A percentile compares a stretch with the other conserved stretches of the same genome.
Conservation (phyloP, 495 filamentous ascomycete genomes). For the Hypoxylon cercidicola region DNA sequence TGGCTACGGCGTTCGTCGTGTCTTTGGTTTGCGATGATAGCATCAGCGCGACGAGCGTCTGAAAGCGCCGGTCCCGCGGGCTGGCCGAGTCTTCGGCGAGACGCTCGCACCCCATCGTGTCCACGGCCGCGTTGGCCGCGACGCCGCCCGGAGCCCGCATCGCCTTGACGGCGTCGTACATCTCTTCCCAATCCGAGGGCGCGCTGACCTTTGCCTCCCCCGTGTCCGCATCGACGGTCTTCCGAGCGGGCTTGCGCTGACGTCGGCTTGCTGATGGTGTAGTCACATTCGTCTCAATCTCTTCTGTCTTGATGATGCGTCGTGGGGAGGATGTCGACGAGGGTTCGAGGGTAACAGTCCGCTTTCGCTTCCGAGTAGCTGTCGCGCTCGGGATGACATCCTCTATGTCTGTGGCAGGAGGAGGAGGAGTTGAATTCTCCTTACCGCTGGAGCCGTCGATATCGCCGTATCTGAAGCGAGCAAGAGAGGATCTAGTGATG, state of each 20-base stretch:
- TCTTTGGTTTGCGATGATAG: slow-evolving; percentile 97
- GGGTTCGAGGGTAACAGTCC: slow-evolving; percentile 45
- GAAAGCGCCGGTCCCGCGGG: slow-evolving; percentile 80
- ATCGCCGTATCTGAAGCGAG: slow-evolving; percentile 54
- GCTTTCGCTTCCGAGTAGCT: slow-evolving; percentile 64
- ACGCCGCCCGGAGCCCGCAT: slow-evolving; percentile 79
- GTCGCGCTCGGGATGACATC: slow-evolving; percentile 60
- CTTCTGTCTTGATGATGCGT: slow-evolving; percentile 37
- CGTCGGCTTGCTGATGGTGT: slow-evolving; percentile 46
- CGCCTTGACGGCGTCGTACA: slow-evolving; percentile 78
- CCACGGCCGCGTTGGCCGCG: slow-evolving; percentile 78
- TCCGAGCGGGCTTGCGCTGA: slow-evolving; percentile 72
- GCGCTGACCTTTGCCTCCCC: slow-evolving; percentile 67
- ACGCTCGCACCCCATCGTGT: slow-evolving; percentile 96
- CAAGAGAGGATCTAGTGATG: slow-evolving; percentile 56
- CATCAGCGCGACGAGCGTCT: slow-evolving; percentile 93
- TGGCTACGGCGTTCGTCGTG: slow-evolving; percentile 87
- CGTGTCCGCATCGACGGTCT: slow-evolving; percentile 63
- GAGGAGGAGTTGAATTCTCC: slow-evolving; percentile 33
- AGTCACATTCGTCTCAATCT: slow-evolving; percentile 22
- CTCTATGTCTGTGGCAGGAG: slow-evolving; percentile 66
- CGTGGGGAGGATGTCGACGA: slow-evolving; percentile 17
- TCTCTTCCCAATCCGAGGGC: slow-evolving; percentile 84
- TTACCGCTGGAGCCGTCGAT: slow-evolving; percentile 44
- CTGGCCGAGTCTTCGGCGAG: slow-evolving; percentile 66